Percentiles rank a stretch among this genome's conserved stretches.
phyloP scores from a whole-genome alignment of 306 rosid genomes.

The Notholithocarpus densiflorus region DNA sequence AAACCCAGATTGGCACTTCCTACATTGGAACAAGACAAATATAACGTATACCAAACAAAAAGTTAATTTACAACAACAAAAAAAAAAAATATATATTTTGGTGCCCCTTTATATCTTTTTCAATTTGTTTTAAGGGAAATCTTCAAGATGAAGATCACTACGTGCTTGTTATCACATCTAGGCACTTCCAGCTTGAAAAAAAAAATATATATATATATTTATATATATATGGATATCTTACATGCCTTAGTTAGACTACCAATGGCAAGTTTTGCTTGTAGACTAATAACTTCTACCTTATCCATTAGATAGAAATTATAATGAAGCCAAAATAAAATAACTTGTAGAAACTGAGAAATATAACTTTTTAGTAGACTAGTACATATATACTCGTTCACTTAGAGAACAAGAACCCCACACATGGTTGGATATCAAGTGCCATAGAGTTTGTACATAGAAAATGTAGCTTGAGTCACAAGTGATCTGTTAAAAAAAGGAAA shows the following conservation, averaged over 20 bases:
- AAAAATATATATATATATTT: not conserved
- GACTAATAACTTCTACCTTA: not conserved
- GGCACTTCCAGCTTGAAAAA: not conserved
- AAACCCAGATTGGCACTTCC: too few relatives aligned
- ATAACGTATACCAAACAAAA: too few relatives aligned
- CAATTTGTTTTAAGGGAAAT: not conserved
- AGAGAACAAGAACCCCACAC: slow-evolving; percentile 6
- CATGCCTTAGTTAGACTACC: not conserved
- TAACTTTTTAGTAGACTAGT: not conserved
- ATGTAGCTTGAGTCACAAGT: slow-evolving; percentile 22
- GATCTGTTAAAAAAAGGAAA: not conserved
- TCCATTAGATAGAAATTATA: slow-evolving; percentile 1
- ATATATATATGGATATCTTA: not conserved
- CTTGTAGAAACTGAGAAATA: not conserved
- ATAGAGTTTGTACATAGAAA: slow-evolving; percentile 1
- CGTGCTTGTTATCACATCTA: too few relatives aligned
- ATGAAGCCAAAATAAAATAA: not conserved
- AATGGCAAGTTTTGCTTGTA: not conserved
- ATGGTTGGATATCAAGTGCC: slow-evolving; percentile 10
- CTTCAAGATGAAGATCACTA: slow-evolving; percentile 9
- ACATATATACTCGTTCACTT: not conserved
- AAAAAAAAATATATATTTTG: not conserved
- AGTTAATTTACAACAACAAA: too few relatives aligned
- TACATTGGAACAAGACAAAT: too few relatives aligned
- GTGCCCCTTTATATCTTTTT: not conserved